These are phyloP conservation scores for Cryptosporidium baileyi DNA, from an alignment of 169 alveolate species.

Conservation along the genomic window DNA sequence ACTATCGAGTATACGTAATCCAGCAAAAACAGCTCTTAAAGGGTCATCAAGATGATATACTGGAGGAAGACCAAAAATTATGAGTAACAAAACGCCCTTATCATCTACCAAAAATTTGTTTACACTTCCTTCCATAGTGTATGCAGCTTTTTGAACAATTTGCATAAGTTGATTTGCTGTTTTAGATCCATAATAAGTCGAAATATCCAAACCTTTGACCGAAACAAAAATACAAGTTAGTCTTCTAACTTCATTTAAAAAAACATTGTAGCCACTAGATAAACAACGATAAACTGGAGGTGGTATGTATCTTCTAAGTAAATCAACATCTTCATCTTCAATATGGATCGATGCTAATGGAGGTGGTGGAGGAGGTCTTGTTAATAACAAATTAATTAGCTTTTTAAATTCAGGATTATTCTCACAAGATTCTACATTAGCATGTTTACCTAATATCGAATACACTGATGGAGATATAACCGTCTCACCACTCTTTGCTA, in stretches of 20 bases:
- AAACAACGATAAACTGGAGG: constrained; percentile 77
- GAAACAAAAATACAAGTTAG: constrained; percentile 80
- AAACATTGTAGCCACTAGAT: constrained; percentile 77
- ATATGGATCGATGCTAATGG: constrained; percentile 68
- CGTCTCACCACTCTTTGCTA: constrained; percentile 82
- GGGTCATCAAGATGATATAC: constrained; percentile 84
- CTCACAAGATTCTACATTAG: constrained; percentile 66
- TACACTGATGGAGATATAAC: constrained; percentile 77
- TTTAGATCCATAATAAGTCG: constrained; percentile 72
- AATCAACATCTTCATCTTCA: constrained; percentile 68
- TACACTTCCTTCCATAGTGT: constrained; percentile 79
- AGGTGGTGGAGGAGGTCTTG: constrained; percentile 70
- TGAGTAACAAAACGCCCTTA: constrained; percentile 80
- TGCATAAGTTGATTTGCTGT: constrained; percentile 75
- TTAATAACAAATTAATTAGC: background rate
- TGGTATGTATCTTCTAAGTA: constrained; percentile 78
- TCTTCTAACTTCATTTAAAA: constrained; percentile 82
- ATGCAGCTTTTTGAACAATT: constrained; percentile 74
- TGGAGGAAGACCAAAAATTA: constrained; percentile 86
- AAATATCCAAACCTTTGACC: constrained; percentile 77
- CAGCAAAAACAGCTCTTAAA: constrained; percentile 79
- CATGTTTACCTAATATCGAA: constrained; percentile 55
- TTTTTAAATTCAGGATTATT: constrained; percentile 64
- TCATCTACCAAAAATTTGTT: constrained; percentile 83
- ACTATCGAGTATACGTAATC: constrained; percentile 76